Base-by-base conservation (phyloP, 192 early-diverging fungal species). In the Backusella westeae region DNA sequence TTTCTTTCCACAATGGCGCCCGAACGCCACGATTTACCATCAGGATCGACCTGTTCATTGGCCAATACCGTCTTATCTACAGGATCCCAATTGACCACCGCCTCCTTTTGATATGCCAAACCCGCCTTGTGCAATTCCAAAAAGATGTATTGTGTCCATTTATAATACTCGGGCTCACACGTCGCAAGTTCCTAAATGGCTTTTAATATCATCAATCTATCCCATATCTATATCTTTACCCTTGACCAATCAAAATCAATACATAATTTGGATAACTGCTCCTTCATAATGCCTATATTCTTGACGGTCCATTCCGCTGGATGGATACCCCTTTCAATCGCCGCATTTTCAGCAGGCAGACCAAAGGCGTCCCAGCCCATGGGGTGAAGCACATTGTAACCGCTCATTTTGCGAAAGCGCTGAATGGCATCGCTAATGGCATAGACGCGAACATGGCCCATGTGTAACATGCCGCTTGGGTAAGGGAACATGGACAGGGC, bases 311-410 rank as follows among this genome's bases (percentile, higher is more conserved):
- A 99, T 34, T 89, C 85, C 32, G 80, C 82, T 2, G 97, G 96
- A 35, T 90, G 89, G 70, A 95, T 85, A 14, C 87, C 85, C 15
- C 93, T 89, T 70, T 95, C 93, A 42, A 96, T 95, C 1, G 97
- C 96, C 1, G 97, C 97, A 80, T 99, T 99, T 74, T 99, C 97
- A 9, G 97, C 97, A 0, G 97, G 97, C n/a, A 99, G 84, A 0
- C 97, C 97, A 85, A 99, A 99, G 7, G 96, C 92, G 79, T 99
- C 97, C 96, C 96, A 99, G 15, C 95, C 97, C 91, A 99, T 99
- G 5, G 97, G 97, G 75, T 94, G 89, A 1, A 96, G 81, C 12
- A 93, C 96, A 42, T 89, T 80, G 65, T 87, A 87, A 19, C 94
- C 94, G 72, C 79, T 83, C 92, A 97, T 93, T 44, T 86, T 80